Evolutionary conservation across 306 rosid genomes (phyloP).

Genomic region (Mucuna pruriens): DNA sequence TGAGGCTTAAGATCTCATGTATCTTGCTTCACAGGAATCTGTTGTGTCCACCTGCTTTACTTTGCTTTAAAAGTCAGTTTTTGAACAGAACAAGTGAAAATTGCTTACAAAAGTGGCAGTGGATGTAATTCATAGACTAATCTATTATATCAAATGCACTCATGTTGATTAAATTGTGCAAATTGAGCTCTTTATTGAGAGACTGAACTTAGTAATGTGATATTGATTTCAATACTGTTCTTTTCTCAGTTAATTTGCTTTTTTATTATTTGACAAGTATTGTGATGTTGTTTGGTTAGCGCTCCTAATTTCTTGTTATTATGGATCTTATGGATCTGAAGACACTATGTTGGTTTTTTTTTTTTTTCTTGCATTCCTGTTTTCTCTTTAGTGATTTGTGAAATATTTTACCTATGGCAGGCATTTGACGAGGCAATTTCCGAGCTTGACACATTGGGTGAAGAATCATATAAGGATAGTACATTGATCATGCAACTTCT

Average conservation of each 20-base stretch:
- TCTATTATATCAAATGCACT: background rate
- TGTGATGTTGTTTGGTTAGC: background rate
- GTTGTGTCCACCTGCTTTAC: too few relatives aligned
- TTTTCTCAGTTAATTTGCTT: background rate
- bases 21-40: background rate
- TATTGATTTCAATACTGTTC: slow-evolving; percentile 4
- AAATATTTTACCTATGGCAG: slow-evolving; percentile 43
- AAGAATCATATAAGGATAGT: slow-evolving; percentile 97
- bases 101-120: background rate
- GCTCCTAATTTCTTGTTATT: background rate
- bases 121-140: background rate
- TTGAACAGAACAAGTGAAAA: background rate
- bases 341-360: background rate
- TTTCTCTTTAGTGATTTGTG: background rate
- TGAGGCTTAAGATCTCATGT: background rate
- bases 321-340: too few relatives aligned
- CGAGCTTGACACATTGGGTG: slow-evolving; percentile 90
- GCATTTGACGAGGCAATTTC: slow-evolving; percentile 97
- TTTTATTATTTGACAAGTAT: background rate
- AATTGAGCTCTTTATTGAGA: background rate
- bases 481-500: slow-evolving; percentile 98
- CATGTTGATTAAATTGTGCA: background rate
- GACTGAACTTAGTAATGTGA: background rate
- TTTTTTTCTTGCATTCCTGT: background rate
- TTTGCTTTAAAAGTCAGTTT: background rate